A percentile compares a stretch with the other conserved stretches of the same genome.
phyloP scores from a whole-genome alignment of 371 early-diverging fungal species.

The Syncephalastrum contaminatum region DNA sequence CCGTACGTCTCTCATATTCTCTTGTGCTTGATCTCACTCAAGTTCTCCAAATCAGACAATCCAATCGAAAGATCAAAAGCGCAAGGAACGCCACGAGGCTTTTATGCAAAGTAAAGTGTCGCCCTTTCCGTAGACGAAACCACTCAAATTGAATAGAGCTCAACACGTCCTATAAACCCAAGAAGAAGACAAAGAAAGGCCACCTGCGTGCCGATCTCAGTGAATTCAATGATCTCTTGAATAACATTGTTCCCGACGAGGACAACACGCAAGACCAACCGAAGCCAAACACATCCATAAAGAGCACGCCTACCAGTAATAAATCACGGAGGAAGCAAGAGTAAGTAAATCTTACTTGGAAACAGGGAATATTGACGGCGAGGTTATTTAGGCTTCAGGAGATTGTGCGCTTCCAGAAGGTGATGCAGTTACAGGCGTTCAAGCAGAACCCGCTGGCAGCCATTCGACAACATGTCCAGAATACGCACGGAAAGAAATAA shows the following conservation, averaged over 20 bases:
- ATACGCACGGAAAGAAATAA: slow-evolving; percentile 45
- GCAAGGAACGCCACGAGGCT: slow-evolving; percentile 55
- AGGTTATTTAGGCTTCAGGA: slow-evolving; percentile 51
- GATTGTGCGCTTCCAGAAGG: slow-evolving; percentile 70
- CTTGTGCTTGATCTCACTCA: too few species aligned
- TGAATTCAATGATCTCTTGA: slow-evolving; percentile 43
- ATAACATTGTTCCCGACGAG: slow-evolving; percentile 27
- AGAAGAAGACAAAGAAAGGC: slow-evolving; percentile 32
- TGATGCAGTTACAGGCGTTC: slow-evolving; percentile 68
- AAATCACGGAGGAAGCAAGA: slow-evolving; percentile 54
- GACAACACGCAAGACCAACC: background rate
- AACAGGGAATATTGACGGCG: background rate
- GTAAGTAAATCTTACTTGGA: slow-evolving; percentile 29
- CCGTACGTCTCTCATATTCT: too few species aligned
- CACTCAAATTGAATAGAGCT: background rate
- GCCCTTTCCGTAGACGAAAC: background rate
- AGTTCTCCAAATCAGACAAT: too few species aligned
- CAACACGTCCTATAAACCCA: slow-evolving; percentile 17
- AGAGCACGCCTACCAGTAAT: slow-evolving; percentile 24
- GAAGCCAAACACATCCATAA: background rate
- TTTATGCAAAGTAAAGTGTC: slow-evolving; percentile 55
- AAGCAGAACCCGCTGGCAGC: slow-evolving; percentile 66
- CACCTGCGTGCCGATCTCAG: slow-evolving; percentile 30
- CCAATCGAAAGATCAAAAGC: slow-evolving; percentile 41
- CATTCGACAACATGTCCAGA: slow-evolving; percentile 71